Percentiles rank a stretch among this genome's conserved stretches.
Evolutionary conservation across 176 grass and related monocot genomes (phyloP).

Genomic region (Musa acuminata): DNA sequence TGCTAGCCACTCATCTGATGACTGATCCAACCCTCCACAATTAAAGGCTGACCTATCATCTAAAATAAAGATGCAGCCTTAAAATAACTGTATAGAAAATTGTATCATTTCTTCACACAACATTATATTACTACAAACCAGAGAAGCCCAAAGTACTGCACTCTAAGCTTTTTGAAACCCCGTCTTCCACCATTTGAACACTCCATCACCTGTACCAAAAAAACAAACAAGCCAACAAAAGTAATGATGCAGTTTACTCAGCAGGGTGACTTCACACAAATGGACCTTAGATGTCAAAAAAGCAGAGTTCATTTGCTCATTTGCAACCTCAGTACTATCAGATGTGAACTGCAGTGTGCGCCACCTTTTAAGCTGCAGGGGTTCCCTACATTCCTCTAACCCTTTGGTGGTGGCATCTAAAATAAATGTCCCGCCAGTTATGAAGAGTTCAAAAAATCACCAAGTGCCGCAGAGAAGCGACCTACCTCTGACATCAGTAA

Average conservation of each 20-base stretch:
- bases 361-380: slow-evolving; percentile 65
- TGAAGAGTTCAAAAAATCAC: slow-evolving; percentile 16
- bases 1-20: slow-evolving; percentile 71
- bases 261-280: no score
- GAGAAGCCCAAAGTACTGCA: slow-evolving; percentile 48
- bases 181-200: slow-evolving; percentile 44
- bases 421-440: slow-evolving; percentile 14
- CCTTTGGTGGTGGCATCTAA: slow-evolving; percentile 47
- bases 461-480: not conserved
- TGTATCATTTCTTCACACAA: not conserved
- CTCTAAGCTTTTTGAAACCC: slow-evolving; percentile 44
- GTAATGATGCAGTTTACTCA: no score
- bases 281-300: slow-evolving; percentile 6
- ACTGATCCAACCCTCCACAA: slow-evolving; percentile 48
- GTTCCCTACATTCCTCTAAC: slow-evolving; percentile 59
- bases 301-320: not conserved
- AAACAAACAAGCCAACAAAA: not conserved
- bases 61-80: slow-evolving; percentile 15
- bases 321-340: slow-evolving; percentile 40
- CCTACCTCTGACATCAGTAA: slow-evolving; percentile 54
- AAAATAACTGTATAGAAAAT: not conserved
- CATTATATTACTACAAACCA: slow-evolving; percentile 21
- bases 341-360: slow-evolving; percentile 86
- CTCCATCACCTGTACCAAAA: slow-evolving; percentile 32
- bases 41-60: slow-evolving; percentile 50